Conservation (phyloP, 805 yeast genomes). For the Starmera quercuum region DNA sequence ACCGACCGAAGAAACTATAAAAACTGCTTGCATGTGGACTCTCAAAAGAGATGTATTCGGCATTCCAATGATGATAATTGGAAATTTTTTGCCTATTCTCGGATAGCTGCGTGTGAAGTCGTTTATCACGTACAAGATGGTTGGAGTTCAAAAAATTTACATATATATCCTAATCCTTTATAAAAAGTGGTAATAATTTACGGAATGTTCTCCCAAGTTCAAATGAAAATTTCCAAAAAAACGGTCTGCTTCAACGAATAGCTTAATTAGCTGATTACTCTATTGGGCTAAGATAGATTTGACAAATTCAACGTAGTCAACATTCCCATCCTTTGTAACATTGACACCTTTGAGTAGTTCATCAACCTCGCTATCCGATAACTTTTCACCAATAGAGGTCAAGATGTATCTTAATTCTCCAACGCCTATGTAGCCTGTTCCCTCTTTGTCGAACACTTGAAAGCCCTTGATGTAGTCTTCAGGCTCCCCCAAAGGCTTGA, state of each 20-base stretch:
- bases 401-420: constrained; percentile 94
- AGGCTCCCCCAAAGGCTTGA: constrained; percentile 81
- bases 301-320: constrained; percentile 91
- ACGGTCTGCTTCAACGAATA: too few species aligned
- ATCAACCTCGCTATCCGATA: constrained; percentile 86
- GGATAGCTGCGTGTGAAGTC: too few species aligned
- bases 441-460: constrained; percentile 95
- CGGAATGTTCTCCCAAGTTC: too few species aligned
- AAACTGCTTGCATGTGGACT: constrained; percentile 88
- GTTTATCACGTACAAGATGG: too few species aligned
- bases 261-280: constrained; percentile 2
- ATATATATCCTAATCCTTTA: too few species aligned
- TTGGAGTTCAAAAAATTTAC: too few species aligned
- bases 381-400: constrained; percentile 93
- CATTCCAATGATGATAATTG: constrained; percentile 93
- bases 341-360: constrained; percentile 93
- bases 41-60: constrained; percentile 92
- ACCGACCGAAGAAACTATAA: constrained; percentile 42
- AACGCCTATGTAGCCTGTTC: constrained; percentile 92
- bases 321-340: constrained; percentile 88
- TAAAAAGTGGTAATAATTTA: too few species aligned
- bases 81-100: constrained; percentile 83
- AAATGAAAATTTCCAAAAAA: too few species aligned
- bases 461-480: constrained; percentile 88
- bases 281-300: constrained; percentile 88